Conservation (phyloP, 2,329 filamentous ascomycete species). For the Penicillium sp. region DNA sequence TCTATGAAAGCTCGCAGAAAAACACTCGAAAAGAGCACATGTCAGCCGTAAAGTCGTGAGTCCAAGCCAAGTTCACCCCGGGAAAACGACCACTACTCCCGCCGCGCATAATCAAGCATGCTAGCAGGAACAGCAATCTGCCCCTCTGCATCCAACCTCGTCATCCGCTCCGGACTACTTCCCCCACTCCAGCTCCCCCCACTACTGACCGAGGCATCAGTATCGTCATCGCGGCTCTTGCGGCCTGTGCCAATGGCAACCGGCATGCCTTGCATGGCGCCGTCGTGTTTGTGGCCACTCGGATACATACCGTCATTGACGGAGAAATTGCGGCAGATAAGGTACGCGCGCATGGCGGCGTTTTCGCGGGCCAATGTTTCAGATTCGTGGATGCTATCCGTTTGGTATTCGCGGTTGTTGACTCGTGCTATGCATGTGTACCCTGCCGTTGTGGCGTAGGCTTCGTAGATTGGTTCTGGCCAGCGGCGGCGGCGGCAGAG, state of each 20-base stretch:
- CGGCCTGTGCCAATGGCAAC: slow-evolving; percentile 60
- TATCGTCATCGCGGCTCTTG: slow-evolving; percentile 48
- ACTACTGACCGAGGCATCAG: slow-evolving; percentile 43
- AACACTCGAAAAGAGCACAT: slow-evolving; percentile 5
- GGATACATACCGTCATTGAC: slow-evolving; percentile 88
- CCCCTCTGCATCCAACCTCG: not conserved
- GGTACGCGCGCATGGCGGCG: slow-evolving; percentile 91
- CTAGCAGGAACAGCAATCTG: slow-evolving; percentile 1
- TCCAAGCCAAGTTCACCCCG: not conserved
- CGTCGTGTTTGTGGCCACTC: slow-evolving; percentile 51
- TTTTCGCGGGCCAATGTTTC: slow-evolving; percentile 83
- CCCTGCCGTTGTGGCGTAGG: slow-evolving; percentile 66
- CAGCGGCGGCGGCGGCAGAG: slow-evolving; percentile 92
- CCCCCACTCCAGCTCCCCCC: slow-evolving; percentile 51
- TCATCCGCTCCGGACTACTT: slow-evolving; percentile 45
- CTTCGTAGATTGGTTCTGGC: slow-evolving; percentile 85
- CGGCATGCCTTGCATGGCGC: slow-evolving; percentile 56
- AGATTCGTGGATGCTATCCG: slow-evolving; percentile 76
- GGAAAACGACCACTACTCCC: not conserved
- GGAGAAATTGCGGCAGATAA: slow-evolving; percentile 96
- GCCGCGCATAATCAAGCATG: slow-evolving; percentile 4
- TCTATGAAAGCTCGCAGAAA: not conserved
- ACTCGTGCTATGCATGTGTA: slow-evolving; percentile 88
- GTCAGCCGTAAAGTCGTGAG: slow-evolving; percentile 27
- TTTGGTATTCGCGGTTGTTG: slow-evolving; percentile 95